These are phyloP conservation scores for Furcasterigmium sp. DNA, from an alignment of 2,329 filamentous ascomycete genomes.

Conservation along the genomic window DNA sequence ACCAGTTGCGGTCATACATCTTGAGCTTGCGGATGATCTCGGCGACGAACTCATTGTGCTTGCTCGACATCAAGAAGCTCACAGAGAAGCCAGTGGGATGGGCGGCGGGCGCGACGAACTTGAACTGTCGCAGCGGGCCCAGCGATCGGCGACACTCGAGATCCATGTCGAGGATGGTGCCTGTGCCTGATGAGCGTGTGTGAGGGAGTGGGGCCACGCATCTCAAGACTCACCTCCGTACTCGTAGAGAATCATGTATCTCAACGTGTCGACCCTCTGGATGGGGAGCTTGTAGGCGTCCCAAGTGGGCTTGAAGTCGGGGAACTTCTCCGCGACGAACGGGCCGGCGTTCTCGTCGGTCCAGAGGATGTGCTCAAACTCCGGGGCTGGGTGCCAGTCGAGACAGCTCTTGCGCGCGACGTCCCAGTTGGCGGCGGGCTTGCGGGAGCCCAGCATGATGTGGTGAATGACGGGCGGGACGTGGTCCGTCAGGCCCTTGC, in stretches of 20 bases:
- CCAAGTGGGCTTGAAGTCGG: constrained; percentile 68
- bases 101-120: constrained; percentile 33
- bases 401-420: constrained; percentile 24
- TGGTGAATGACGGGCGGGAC: constrained; percentile 29
- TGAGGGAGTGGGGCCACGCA: neutral
- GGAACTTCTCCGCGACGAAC: constrained; percentile 65
- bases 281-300: constrained; percentile 66
- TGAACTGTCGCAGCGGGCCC: constrained; percentile 31
- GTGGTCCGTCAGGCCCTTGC: constrained; percentile 18
- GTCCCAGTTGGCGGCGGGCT: constrained; percentile 18
- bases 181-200: neutral
- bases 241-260: constrained; percentile 68
- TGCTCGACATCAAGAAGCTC: constrained; percentile 33
- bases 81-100: constrained; percentile 33
- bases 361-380: constrained; percentile 48
- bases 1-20: constrained; percentile 30
- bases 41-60: constrained; percentile 25
- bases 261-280: constrained; percentile 66
- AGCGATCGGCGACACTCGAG: constrained; percentile 31
- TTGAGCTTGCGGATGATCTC: constrained; percentile 25
- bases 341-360: constrained; percentile 62
- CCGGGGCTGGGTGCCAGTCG: constrained; percentile 24
- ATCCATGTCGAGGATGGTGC: constrained; percentile 26
- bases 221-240: constrained; percentile 48
- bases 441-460: constrained; percentile 22